These are phyloP conservation scores for Zalaria sp. DNA, from an alignment of 2,329 filamentous ascomycete genomes.

Conservation along the genomic window DNA sequence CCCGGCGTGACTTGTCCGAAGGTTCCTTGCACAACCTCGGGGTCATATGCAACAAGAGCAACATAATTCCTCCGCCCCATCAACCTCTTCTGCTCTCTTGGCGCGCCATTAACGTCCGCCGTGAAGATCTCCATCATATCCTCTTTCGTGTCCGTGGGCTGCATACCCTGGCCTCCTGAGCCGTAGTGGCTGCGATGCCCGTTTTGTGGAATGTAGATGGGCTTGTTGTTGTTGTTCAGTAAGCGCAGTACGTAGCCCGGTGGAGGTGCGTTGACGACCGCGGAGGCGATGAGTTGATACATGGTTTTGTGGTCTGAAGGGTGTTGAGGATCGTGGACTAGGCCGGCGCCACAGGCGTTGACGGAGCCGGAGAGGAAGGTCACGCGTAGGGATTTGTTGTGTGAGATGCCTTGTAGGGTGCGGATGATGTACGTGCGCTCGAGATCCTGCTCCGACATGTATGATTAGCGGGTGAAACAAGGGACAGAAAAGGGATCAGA, in stretches of 20 bases:
- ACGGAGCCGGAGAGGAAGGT: conserved; percentile 91
- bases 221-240: conserved; percentile 65
- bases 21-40: conserved; percentile 49
- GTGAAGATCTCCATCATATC: conserved; percentile 99
- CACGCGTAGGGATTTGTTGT: conserved; percentile 92
- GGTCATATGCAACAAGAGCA: conserved; percentile 87
- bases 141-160: conserved; percentile 84
- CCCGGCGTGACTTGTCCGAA: conserved; percentile 13
- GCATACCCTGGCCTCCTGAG: conserved; percentile 12
- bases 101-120: conserved; percentile 72
- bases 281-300: conserved; percentile 93
- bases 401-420: conserved; percentile 85
- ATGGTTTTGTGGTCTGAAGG: conserved; percentile 96
- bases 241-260: conserved; percentile 79
- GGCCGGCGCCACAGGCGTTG: conserved; percentile 78
- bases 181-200: conserved; percentile 53
- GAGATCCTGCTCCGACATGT: conserved; percentile 48
- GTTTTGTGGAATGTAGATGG: conserved; percentile 81
- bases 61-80: conserved; percentile 92
- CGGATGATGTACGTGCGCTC: conserved; percentile 94
- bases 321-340: conserved; percentile 85
- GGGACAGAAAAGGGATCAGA: neutral
- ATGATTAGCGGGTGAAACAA: neutral
- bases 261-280: conserved; percentile 81
- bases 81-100: conserved; percentile 66